Conservation (phyloP, 805 yeast species). For the Tetrapisispora fleetii region DNA sequence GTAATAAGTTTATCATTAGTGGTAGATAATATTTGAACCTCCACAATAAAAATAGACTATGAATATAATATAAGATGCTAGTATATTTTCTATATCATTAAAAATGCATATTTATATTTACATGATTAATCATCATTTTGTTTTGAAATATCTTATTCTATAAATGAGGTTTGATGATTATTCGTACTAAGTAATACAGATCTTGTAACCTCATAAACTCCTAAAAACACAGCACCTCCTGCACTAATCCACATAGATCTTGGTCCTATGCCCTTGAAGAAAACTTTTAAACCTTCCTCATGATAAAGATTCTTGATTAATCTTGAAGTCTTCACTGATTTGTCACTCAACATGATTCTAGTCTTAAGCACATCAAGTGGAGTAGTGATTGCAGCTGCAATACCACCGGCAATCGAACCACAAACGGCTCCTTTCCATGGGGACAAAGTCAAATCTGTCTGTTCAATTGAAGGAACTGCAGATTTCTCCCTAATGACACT, state of each 20-base stretch:
- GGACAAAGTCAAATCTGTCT: slow-evolving; percentile 17
- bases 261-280: slow-evolving; percentile 84
- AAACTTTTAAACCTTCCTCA: slow-evolving; percentile 68
- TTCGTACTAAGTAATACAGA: slow-evolving; percentile 20
- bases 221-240: slow-evolving; percentile 96
- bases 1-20: slow-evolving; percentile 32
- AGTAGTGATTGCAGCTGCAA: slow-evolving; percentile 74
- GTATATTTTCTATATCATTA: neutral
- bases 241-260: slow-evolving; percentile 96
- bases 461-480: neutral
- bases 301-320: slow-evolving; percentile 44
- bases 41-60: too few species aligned
- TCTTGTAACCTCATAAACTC: slow-evolving; percentile 74
- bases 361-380: slow-evolving; percentile 76
- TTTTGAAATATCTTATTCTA: neutral
- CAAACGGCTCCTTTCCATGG: slow-evolving; percentile 75
- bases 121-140: neutral
- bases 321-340: slow-evolving; percentile 35
- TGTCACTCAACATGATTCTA: slow-evolving; percentile 66
- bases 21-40: slow-evolving; percentile 11
- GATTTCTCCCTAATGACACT: slow-evolving; percentile 28
- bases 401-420: slow-evolving; percentile 74
- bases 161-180: neutral
- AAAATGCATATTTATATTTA: neutral
- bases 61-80: neutral